These are phyloP conservation scores for Penicillium coprophilum DNA, from an alignment of 495 filamentous ascomycete species.

Conservation along the genomic window DNA sequence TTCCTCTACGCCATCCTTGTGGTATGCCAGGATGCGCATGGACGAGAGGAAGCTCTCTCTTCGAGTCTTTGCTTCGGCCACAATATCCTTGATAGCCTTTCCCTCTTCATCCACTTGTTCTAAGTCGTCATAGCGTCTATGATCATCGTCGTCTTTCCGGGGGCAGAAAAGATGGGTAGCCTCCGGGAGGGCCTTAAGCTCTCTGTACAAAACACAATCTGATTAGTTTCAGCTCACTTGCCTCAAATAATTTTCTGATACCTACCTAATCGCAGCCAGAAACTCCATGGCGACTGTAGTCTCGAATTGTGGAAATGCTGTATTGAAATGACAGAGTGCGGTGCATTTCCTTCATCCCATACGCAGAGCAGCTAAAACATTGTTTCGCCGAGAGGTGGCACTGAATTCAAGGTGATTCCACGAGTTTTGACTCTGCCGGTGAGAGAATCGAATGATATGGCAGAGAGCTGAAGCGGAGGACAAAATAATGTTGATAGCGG, in stretches of 20 bases:
- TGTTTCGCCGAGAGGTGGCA: not conserved
- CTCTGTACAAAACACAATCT: slow-evolving; percentile 22
- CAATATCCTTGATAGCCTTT: slow-evolving; percentile 36
- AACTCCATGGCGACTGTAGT: slow-evolving; percentile 39
- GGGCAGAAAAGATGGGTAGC: slow-evolving; percentile 53
- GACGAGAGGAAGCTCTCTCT: slow-evolving; percentile 60
- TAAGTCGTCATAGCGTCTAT: slow-evolving; percentile 54
- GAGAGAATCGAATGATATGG: not conserved
- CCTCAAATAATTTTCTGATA: not conserved
- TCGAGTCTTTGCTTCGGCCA: slow-evolving; percentile 51
- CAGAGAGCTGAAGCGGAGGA: not conserved
- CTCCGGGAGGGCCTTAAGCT: slow-evolving; percentile 47
- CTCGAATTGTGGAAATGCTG: slow-evolving; percentile 12
- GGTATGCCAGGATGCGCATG: slow-evolving; percentile 67
- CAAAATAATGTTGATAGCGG: slow-evolving; percentile 3
- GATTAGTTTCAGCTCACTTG: slow-evolving; percentile 12
- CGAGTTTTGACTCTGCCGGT: not conserved
- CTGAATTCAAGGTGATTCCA: not conserved
- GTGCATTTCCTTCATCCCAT: slow-evolving; percentile 23
- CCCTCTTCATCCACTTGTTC: slow-evolving; percentile 33
- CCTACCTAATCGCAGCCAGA: slow-evolving; percentile 44
- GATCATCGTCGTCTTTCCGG: slow-evolving; percentile 47
- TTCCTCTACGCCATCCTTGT: slow-evolving; percentile 57
- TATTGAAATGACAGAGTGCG: slow-evolving; percentile 10
- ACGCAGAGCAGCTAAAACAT: slow-evolving; percentile 14